Percentiles rank a stretch among this genome's conserved stretches.
Conservation (phyloP, 495 filamentous ascomycete genomes). For the Aspergillus homomorphus region DNA sequence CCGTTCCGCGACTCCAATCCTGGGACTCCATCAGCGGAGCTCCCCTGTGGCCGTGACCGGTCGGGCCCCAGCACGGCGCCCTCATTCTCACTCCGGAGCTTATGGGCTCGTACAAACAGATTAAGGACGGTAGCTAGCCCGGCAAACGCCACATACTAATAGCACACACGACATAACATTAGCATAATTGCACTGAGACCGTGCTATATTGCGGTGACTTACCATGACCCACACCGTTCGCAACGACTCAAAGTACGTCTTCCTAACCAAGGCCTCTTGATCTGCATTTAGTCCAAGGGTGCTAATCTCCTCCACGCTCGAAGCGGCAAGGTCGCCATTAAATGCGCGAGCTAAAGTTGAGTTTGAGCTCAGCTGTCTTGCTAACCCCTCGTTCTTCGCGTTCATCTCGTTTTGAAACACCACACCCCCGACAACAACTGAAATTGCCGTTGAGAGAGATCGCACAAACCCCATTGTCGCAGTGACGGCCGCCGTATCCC, state of each 20-base stretch:
- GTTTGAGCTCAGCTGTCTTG: neutral
- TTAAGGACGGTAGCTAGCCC: neutral
- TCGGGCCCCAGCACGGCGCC: neutral
- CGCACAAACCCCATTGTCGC: neutral
- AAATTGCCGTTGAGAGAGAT: neutral
- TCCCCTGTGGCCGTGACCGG: neutral
- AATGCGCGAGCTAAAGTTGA: neutral
- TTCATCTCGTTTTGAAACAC: slow-evolving; percentile 5
- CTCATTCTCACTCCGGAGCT: slow-evolving; percentile 4
- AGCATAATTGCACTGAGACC: neutral
- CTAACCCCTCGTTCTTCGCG: neutral
- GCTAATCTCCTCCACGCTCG: neutral
- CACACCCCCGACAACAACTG: slow-evolving; percentile 11
- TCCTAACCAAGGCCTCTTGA: neutral
- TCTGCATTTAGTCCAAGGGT: neutral
- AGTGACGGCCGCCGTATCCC: slow-evolving; percentile 5
- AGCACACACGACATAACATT: neutral
- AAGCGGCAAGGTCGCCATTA: neutral
- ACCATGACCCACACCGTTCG: slow-evolving; percentile 6
- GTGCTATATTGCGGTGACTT: too few species aligned
- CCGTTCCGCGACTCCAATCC: too few species aligned
- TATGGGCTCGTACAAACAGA: neutral
- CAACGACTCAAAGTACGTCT: slow-evolving; percentile 4
- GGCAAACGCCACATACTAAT: slow-evolving; percentile 7
- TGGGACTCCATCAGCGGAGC: too few species aligned